Evolutionary conservation across 805 yeast genomes (phyloP).

Genomic region (Hanseniaspora nectarophila): DNA sequence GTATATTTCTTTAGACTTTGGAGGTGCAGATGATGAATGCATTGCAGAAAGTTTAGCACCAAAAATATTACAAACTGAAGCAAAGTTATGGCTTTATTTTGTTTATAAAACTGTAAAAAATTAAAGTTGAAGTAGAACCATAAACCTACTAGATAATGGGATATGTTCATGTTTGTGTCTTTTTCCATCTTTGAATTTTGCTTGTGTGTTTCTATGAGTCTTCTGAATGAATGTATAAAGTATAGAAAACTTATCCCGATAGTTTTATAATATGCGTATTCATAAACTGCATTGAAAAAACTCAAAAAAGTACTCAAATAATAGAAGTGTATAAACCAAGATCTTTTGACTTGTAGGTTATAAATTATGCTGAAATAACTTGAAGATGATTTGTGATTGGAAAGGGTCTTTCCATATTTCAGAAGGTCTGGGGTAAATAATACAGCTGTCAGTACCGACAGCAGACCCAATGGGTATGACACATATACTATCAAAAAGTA

Average conservation of each 20-base stretch:
- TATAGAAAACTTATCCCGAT: background rate
- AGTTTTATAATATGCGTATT: background rate
- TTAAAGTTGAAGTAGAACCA: conserved; percentile 44
- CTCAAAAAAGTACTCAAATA: background rate
- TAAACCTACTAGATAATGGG: conserved; percentile 57
- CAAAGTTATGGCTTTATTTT: conserved; percentile 17
- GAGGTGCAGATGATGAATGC: conserved; percentile 38
- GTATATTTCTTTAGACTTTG: conserved; percentile 44
- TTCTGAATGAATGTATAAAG: conserved; percentile 10
- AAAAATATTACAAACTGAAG: conserved; percentile 20
- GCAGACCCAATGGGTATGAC: conserved; percentile 5
- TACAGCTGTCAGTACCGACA: background rate
- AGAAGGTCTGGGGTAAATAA: background rate
- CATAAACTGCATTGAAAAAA: background rate
- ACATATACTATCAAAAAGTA: conserved; percentile 1
- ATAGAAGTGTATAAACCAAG: conserved; percentile 14
- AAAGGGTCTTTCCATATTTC: conserved; percentile 13
- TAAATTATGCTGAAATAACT: background rate
- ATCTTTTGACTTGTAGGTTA: conserved; percentile 3
- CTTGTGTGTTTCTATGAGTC: conserved; percentile 4
- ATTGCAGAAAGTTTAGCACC: conserved; percentile 24
- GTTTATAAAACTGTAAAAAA: conserved; percentile 27
- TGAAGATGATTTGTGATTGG: background rate
- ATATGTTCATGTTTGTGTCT: conserved; percentile 37
- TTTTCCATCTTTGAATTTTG: background rate